phyloP scores from a whole-genome alignment of 75 land plant species.

The Pinus tabuliformis region DNA sequence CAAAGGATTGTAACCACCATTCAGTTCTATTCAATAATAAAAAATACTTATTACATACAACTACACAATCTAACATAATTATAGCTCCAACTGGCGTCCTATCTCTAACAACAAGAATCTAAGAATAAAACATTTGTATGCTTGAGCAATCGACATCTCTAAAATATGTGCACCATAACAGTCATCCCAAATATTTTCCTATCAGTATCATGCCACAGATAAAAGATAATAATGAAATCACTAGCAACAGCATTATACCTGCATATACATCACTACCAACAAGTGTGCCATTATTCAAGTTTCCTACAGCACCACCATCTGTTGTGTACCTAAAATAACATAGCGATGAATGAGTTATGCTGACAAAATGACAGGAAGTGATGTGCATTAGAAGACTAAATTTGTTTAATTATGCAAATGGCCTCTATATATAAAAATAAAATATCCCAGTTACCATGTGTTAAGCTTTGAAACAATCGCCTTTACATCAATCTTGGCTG shows the following conservation, averaged over 20 bases:
- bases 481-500: too few relatives aligned
- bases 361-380: background rate
- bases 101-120: background rate
- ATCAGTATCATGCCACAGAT: background rate
- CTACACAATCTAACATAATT: too few relatives aligned
- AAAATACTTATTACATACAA: too few relatives aligned
- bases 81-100: too few relatives aligned
- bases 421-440: background rate
- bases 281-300: constrained; percentile 66
- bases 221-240: background rate
- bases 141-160: background rate
- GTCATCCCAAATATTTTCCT: background rate
- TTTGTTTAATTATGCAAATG: too few relatives aligned
- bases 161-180: background rate
- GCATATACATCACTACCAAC: constrained; percentile 59
- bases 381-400: background rate
- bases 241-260: constrained; percentile 33
- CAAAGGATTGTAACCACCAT: too few relatives aligned
- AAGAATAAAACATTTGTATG: background rate
- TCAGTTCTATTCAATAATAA: too few relatives aligned
- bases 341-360: background rate
- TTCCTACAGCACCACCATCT: constrained; percentile 75
- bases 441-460: background rate
- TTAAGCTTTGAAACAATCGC: too few relatives aligned
- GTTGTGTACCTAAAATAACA: constrained; percentile 78